phyloP scores from a whole-genome alignment of 2,329 filamentous ascomycete species.

The Fragosphaeria purpurea region DNA sequence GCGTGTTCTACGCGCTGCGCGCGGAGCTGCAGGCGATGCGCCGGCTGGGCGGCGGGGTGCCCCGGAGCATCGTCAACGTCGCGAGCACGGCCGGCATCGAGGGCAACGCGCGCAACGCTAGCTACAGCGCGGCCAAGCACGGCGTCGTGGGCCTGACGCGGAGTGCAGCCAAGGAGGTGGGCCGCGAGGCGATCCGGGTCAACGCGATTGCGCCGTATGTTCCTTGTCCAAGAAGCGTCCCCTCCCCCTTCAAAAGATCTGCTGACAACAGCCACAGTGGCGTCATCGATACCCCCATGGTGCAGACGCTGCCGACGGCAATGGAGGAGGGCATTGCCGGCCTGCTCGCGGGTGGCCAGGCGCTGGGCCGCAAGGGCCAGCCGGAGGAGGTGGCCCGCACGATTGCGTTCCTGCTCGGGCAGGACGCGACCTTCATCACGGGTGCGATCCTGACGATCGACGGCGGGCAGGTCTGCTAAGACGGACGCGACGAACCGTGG shows the following conservation, averaged over 20 bases:
- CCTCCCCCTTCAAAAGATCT: neutral
- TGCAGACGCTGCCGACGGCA: slow-evolving; percentile 7
- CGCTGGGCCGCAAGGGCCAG: slow-evolving; percentile 31
- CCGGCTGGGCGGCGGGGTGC: slow-evolving; percentile 19
- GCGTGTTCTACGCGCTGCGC: slow-evolving; percentile 39
- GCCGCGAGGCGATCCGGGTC: slow-evolving; percentile 8
- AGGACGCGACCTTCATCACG: slow-evolving; percentile 15
- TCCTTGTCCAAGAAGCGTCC: neutral
- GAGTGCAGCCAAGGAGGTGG: slow-evolving; percentile 19
- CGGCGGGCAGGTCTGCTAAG: slow-evolving; percentile 2
- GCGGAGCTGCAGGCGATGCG: slow-evolving; percentile 6
- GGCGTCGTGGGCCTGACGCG: slow-evolving; percentile 19
- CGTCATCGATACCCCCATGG: slow-evolving; percentile 22
- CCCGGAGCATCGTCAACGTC: slow-evolving; percentile 14
- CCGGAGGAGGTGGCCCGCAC: slow-evolving; percentile 39
- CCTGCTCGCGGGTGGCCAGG: slow-evolving; percentile 21
- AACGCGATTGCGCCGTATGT: slow-evolving; percentile 15
- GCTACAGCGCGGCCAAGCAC: slow-evolving; percentile 21
- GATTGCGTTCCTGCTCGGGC: slow-evolving; percentile 31
- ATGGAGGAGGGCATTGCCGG: slow-evolving; percentile 32
- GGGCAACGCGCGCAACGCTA: slow-evolving; percentile 25
- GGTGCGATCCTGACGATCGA: slow-evolving; percentile 1
- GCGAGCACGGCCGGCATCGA: slow-evolving; percentile 23
- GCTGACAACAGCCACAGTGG: slow-evolving; percentile 10
- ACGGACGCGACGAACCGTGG: too few species aligned